A percentile compares a stretch with the other conserved stretches of the same genome.
phyloP scores from a whole-genome alignment of 805 yeast species.

The Metschnikowia shivogae region DNA sequence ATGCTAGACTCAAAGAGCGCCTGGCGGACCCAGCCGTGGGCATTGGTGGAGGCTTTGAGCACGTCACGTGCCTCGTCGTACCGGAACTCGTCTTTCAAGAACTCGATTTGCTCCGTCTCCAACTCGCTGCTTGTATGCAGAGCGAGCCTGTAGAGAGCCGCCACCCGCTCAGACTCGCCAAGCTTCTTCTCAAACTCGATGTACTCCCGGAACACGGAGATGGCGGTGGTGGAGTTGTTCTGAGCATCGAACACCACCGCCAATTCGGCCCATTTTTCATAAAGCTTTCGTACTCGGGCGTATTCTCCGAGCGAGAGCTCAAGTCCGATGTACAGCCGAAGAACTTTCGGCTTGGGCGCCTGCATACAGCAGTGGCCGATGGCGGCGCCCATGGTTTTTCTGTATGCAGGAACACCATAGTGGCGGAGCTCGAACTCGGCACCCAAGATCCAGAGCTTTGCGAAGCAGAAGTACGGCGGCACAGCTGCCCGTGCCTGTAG shows the following conservation, averaged over 20 bases:
- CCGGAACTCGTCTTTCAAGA: slow-evolving; percentile 56
- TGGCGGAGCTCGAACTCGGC: slow-evolving; percentile 74
- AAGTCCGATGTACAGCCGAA: slow-evolving; percentile 59
- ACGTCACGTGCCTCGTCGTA: slow-evolving; percentile 53
- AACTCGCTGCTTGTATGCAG: slow-evolving; percentile 18
- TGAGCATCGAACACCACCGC: slow-evolving; percentile 12
- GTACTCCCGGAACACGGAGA: slow-evolving; percentile 54
- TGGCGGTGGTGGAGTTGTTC: not conserved
- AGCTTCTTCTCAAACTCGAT: slow-evolving; percentile 63
- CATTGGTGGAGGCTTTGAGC: slow-evolving; percentile 36
- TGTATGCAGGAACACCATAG: slow-evolving; percentile 44
- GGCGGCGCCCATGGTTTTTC: slow-evolving; percentile 68
- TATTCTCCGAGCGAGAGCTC: slow-evolving; percentile 72
- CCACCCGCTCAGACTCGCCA: slow-evolving; percentile 67
- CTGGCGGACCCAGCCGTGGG: slow-evolving; percentile 52
- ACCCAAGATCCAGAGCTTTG: slow-evolving; percentile 67
- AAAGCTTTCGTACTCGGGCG: slow-evolving; percentile 72
- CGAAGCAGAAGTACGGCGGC: slow-evolving; percentile 58
- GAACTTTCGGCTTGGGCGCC: slow-evolving; percentile 55
- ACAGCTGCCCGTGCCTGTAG: slow-evolving; percentile 50
- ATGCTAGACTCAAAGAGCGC: slow-evolving; percentile 70
- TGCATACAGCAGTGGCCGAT: slow-evolving; percentile 47
- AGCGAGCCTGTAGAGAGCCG: slow-evolving; percentile 58
- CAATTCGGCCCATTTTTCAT: slow-evolving; percentile 57
- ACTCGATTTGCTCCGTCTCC: slow-evolving; percentile 44